Conservation (phyloP, 768 basidiomycete species). For the Podaxis rugospora region DNA sequence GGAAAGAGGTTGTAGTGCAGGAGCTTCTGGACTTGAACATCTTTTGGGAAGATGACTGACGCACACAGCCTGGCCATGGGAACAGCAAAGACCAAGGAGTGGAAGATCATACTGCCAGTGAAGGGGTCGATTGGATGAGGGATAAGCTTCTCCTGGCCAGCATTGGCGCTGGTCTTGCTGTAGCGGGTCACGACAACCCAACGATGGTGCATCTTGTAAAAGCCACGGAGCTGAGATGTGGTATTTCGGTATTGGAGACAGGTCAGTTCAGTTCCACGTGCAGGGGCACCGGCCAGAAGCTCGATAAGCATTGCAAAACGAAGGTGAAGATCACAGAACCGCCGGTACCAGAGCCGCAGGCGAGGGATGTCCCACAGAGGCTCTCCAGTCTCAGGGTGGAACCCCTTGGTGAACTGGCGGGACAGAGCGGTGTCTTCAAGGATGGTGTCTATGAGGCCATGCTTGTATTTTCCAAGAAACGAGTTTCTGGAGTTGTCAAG, state of each 20-base stretch:
- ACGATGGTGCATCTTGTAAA: neutral
- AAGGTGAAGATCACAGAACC: neutral
- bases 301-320: neutral
- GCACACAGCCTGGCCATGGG: neutral
- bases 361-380: neutral
- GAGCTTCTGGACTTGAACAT: neutral
- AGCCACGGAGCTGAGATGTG: neutral
- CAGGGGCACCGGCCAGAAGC: neutral
- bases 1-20: neutral
- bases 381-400: neutral
- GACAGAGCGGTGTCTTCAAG: neutral
- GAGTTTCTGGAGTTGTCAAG: slow-evolving; percentile 12
- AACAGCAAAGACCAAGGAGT: neutral
- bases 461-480: neutral
- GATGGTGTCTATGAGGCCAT: neutral
- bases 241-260: neutral
- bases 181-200: slow-evolving; percentile 2
- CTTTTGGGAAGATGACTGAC: neutral
- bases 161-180: slow-evolving; percentile 15
- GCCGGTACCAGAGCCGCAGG: neutral
- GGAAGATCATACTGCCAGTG: neutral
- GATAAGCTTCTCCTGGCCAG: slow-evolving; percentile 19
- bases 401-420: neutral
- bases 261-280: neutral
- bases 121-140: slow-evolving; percentile 22